Evolutionary conservation across 2,329 filamentous ascomycete species (phyloP), one percentile per base, ranked within the genome.

Genomic region (Meredithiella fracta): DNA sequence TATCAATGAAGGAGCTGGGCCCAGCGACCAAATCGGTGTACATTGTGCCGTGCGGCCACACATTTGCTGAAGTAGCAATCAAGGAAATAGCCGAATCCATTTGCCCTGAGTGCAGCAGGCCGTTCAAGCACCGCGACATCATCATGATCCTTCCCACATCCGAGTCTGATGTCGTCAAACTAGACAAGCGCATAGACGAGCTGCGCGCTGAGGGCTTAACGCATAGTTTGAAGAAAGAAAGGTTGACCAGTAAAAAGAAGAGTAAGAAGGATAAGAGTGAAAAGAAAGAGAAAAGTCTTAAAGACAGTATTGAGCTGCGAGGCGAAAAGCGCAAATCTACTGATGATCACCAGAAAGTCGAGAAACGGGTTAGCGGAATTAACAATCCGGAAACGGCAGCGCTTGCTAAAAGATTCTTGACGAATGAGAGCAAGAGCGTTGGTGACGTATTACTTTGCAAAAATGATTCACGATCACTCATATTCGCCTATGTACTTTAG

Each of bases 21-120:
- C 82, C 89, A 0, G 75, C 75, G 3, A 82, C 83, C 15, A 91
- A 84, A 67, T 77, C 88, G 0, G 87, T 94, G 1, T 98, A 97
- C 64, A 64, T 98, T 2, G 86, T 97, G 3, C 92, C 92, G 0
- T 98, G 92, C 64, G 94, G 92, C 0, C 94, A 98, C 72, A 90
- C 87, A 0, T 97, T 97, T 68, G 83, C 87, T 0, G 89, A 94
- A 59, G 80, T 82, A 54, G 88, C 89, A 6, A 82, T 97, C 61
- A 85, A 83, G 62, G 86, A 92, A 68, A 80, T 94, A n/a, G 66
- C 71, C 2, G 83, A 85, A 60, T 72, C 74, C 26, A 64, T 66
- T 0, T 84, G 80, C 57, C 77, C 79, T 0, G 77, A 91, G 69
- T 98, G 92, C 68, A 86, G 84, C 61, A 80, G 82, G 57, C 63